phyloP scores from a whole-genome alignment of 1,284 basidiomycete genomes.

The Schizophyllum amplum region DNA sequence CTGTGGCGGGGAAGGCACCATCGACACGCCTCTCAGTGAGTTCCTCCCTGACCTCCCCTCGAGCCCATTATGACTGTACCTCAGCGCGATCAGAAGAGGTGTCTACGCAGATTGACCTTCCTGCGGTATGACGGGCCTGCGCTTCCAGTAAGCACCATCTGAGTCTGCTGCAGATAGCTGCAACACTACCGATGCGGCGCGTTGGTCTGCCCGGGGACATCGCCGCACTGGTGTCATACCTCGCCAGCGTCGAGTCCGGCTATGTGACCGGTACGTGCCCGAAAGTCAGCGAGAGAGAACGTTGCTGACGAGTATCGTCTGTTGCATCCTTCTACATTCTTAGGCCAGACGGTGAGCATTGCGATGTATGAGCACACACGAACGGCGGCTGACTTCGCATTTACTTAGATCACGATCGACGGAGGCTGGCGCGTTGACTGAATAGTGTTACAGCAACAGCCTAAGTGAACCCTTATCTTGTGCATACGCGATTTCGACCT shows the following conservation, averaged over 20 bases:
- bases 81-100: neutral
- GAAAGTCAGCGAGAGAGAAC: neutral
- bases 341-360: neutral
- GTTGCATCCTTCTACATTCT: neutral
- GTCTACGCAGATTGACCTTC: neutral
- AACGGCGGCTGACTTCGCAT: too few species aligned
- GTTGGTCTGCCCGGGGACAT: constrained; percentile 15
- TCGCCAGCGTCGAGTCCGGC: constrained; percentile 16
- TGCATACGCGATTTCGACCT: neutral
- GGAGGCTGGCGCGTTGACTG: neutral
- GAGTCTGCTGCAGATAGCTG: neutral
- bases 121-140: neutral
- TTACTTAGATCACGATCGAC: neutral
- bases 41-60: too few species aligned
- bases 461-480: neutral
- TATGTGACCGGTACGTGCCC: constrained; percentile 17
- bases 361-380: too few species aligned
- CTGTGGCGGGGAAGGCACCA: constrained; percentile 4
- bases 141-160: neutral
- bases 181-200: neutral
- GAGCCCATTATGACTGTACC: neutral
- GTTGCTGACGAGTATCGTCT: neutral
- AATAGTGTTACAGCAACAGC: neutral
- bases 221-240: constrained; percentile 17
- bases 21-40: constrained; percentile 27